phyloP scores from a whole-genome alignment of 1,139 yeast genomes.

The Maudiozyma humilis region DNA sequence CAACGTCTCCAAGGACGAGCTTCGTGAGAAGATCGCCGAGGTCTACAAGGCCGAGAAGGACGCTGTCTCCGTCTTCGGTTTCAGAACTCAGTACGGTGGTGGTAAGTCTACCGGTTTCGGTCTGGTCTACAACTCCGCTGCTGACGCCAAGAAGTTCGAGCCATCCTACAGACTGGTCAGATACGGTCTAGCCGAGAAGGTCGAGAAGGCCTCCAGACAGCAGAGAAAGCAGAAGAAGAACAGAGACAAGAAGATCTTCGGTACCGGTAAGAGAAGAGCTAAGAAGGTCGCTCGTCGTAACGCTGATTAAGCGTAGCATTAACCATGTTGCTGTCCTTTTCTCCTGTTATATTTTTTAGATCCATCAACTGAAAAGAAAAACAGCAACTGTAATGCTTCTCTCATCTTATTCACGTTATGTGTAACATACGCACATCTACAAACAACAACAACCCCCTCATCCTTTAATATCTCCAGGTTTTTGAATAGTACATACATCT shows the following conservation, averaged over 20 bases:
- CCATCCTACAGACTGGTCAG: slow-evolving; percentile 99
- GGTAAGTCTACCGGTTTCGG: slow-evolving; percentile 99
- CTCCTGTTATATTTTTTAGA: background rate
- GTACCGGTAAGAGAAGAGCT: slow-evolving; percentile 94
- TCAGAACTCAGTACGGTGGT: slow-evolving; percentile 99
- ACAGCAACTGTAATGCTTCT: background rate
- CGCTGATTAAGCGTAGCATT: slow-evolving; percentile 34
- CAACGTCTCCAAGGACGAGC: slow-evolving; percentile 98
- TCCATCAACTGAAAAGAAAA: background rate
- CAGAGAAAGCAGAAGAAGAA: slow-evolving; percentile 99
- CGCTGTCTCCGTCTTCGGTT: slow-evolving; percentile 96
- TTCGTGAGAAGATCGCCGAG: slow-evolving; percentile 94
- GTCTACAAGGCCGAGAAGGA: slow-evolving; percentile 98
- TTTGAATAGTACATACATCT: slow-evolving; percentile 3
- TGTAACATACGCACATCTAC: background rate
- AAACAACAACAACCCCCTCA: background rate
- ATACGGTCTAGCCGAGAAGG: slow-evolving; percentile 93
- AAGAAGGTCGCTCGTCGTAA: slow-evolving; percentile 66
- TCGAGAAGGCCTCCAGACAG: slow-evolving; percentile 97
- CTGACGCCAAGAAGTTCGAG: slow-evolving; percentile 97
- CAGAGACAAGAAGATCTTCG: slow-evolving; percentile 98
- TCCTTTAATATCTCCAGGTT: slow-evolving; percentile 1
- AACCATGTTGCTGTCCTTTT: slow-evolving; percentile 3
- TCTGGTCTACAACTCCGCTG: slow-evolving; percentile 95
- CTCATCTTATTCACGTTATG: background rate